Percentiles rank a stretch among this genome's conserved stretches.
Evolutionary conservation across 169 alveolate species (phyloP).

Genomic region (Babesia gibsoni): DNA sequence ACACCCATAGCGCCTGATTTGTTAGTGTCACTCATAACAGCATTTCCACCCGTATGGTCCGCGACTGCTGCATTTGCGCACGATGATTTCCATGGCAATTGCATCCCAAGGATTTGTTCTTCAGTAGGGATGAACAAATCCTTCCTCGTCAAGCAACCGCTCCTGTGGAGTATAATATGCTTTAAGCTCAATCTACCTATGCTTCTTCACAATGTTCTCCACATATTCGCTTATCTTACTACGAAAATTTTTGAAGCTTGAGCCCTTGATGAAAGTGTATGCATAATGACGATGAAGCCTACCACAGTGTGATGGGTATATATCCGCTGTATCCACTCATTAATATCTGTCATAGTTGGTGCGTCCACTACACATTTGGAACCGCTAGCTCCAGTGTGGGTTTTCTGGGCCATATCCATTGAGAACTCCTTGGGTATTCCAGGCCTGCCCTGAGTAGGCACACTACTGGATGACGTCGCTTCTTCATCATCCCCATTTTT

Average conservation of each 20-base stretch:
- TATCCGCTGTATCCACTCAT: constrained; percentile 49
- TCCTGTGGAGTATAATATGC: not conserved
- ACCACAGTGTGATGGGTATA: constrained; percentile 51
- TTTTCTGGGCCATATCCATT: too few relatives aligned
- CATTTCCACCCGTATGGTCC: too few relatives aligned
- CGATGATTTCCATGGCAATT: not conserved
- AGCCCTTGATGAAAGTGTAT: constrained; percentile 1
- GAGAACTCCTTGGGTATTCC: not conserved
- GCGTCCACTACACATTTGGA: not conserved
- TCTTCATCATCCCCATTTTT: too few relatives aligned
- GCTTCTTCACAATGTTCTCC: constrained; percentile 19
- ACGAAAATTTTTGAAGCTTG: constrained; percentile 37
- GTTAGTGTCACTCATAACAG: too few relatives aligned
- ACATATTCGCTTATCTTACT: constrained; percentile 33
- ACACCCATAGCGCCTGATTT: too few relatives aligned
- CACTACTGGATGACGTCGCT: too few relatives aligned
- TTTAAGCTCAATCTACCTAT: constrained; percentile 9
- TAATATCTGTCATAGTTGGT: constrained; percentile 37
- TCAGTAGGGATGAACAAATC: constrained; percentile 39
- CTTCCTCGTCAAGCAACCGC: constrained; percentile 4
- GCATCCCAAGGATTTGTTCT: constrained; percentile 1
- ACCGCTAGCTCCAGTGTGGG: not conserved
- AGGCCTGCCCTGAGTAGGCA: too few relatives aligned
- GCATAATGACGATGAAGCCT: not conserved
- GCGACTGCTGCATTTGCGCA: not conserved